Evolutionary conservation across 2,329 filamentous ascomycete genomes (phyloP), one percentile per base, ranked within the genome.

Genomic region (Calonectria leucothoes): DNA sequence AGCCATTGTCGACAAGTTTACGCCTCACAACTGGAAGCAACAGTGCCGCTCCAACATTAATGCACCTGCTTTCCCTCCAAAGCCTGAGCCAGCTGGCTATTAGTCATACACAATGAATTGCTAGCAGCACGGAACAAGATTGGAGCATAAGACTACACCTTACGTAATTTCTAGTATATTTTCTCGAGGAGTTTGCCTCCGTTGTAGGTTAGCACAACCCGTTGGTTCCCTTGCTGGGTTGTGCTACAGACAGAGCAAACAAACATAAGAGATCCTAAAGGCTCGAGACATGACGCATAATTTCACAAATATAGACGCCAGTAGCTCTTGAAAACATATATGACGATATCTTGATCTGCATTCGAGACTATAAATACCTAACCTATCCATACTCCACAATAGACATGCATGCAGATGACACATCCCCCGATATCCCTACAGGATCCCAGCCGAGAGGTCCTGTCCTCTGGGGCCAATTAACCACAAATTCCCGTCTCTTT

Each of bases 1-100:
- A 85, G 88, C 91, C 66, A 94, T 98, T 69, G 95, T 97, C 3
- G 96, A 98, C 85, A 95, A 95, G 80, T 97, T 94, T 82, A 97
- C 95, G 1, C 97, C 97, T 0, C 87, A 87, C 72, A 90, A 95
- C 82, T 98, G 96, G 96, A 89, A 86, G 76, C 81, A 85, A 27
- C 84, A 91, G 74, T 92, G 90, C 77, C 85, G 84, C n/a, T 76
- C 82, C 57, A 88, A 89, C 73, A 76, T 85, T 23, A 82, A 83
- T 29, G 83, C 80, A 11, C 84, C 89, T 0, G 83, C 85, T 2
- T 86, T 90, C 71, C 89, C 90, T 1, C 70, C 76, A 23, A 86
- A 87, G 74, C 86, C 87, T 0, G 88, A 91, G 78, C 87, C 87
- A n/a, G 87, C 90, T 6, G 90, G 90, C 8, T 88, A 86, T 71